These are phyloP conservation scores for Trichophyton benhamiae DNA, from an alignment of 2,329 filamentous ascomycete species.

Conservation along the genomic window DNA sequence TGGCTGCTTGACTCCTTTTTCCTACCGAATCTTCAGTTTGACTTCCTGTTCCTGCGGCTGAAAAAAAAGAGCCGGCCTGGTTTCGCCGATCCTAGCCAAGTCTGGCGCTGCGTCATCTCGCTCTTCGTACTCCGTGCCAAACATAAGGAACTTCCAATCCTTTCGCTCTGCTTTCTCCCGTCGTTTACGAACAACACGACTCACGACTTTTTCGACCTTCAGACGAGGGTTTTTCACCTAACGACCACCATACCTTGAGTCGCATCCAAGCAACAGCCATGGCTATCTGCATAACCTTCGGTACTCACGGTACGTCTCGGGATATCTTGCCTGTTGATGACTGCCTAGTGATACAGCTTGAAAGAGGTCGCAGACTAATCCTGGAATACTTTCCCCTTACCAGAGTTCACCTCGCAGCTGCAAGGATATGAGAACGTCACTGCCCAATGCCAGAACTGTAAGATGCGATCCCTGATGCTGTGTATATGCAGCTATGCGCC, in stretches of 20 bases:
- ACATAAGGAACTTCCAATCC: background rate
- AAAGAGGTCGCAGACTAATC: background rate
- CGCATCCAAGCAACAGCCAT: conserved; percentile 3
- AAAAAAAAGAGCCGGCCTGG: background rate
- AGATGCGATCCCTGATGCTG: background rate
- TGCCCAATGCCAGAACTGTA: conserved; percentile 27
- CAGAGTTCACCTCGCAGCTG: conserved; percentile 24
- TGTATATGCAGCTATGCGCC: background rate
- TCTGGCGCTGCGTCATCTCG: background rate
- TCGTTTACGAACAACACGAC: background rate
- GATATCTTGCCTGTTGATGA: background rate
- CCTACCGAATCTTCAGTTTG: no score
- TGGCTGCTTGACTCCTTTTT: no score
- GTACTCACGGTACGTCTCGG: conserved; percentile 17
- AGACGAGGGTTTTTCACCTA: no score
- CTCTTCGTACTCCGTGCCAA: background rate
- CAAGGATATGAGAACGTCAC: conserved; percentile 26
- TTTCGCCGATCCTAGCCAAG: background rate
- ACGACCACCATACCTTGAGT: background rate
- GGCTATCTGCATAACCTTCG: conserved; percentile 22
- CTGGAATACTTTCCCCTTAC: background rate
- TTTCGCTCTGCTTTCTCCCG: background rate
- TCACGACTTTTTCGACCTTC: background rate
- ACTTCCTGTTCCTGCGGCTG: background rate
- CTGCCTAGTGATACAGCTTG: no score